phyloP scores from a whole-genome alignment of 1,139 yeast genomes.

The Nakaseomyces bracarensis region DNA sequence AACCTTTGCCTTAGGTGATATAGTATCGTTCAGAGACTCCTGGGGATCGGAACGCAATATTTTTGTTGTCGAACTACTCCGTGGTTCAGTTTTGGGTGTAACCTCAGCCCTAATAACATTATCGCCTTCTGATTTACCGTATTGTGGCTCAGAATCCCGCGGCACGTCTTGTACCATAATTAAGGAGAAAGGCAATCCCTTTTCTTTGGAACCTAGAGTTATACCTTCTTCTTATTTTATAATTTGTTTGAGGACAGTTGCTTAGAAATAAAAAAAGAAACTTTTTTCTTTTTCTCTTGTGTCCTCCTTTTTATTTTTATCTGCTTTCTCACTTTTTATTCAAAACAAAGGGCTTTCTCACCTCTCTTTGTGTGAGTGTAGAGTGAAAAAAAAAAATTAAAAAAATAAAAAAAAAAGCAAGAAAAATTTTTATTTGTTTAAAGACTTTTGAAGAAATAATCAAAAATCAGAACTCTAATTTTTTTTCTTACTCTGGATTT shows the following conservation, averaged over 20 bases:
- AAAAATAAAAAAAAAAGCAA: too few species aligned
- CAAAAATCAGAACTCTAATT: too few species aligned
- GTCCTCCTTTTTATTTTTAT: background rate
- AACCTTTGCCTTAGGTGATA: background rate
- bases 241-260: background rate
- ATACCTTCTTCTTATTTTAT: background rate
- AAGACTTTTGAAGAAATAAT: too few species aligned
- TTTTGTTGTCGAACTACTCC: background rate
- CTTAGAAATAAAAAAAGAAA: background rate
- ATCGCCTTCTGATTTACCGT: background rate
- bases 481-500: too few species aligned
- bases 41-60: background rate
- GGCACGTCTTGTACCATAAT: conserved; percentile 2
- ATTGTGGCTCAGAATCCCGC: conserved; percentile 2
- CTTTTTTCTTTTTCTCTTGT: conserved; percentile 3
- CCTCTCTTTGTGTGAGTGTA: too few species aligned
- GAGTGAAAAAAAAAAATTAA: too few species aligned
- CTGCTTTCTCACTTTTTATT: background rate
- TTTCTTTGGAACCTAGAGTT: background rate
- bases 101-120: background rate
- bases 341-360: background rate
- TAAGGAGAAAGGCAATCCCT: background rate
- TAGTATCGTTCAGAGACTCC: background rate
- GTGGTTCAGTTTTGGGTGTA: background rate
- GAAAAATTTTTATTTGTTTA: too few species aligned